Base-by-base conservation (phyloP, 495 filamentous ascomycete species). In the Penicillium canescens region DNA sequence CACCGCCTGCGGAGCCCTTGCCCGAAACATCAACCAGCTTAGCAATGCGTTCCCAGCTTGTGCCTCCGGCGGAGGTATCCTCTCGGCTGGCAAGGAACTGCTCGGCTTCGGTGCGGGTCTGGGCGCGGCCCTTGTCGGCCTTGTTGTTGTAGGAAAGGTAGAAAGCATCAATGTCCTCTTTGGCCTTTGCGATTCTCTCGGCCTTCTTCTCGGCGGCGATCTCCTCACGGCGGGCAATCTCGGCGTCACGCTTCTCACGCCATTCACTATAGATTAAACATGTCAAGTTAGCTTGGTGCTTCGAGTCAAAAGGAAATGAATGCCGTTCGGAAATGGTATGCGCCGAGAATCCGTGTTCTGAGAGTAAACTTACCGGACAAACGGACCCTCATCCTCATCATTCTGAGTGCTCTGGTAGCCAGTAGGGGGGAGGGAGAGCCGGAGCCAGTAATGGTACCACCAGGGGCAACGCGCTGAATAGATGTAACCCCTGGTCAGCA, bases 61-160 rank as follows among this genome's bases (percentile, higher is more conserved):
- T 99, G 26, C 94, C 94, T 21, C 95, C 94, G 2, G 89, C 87
- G 14, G 89, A 86, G 35, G 92, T 98, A 68, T 98, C 90, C 64
- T 99, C 92, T 39, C 93, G 83, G 64, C 74, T 90, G 44, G 83
- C 85, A 26, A 97, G 75, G 74, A 97, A 98, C 57, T 97, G 86
- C 68, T 98, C 92, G n/a, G 92, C 94, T 59, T 98, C 95, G 60
- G 86, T 81, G 55, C 87, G 81, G 31, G 95, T 91, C 76, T 92
- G 88, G 37, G 86, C 81, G 56, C 96, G 84, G 50, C 72, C 79
- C 81, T 98, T 98, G 61, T 98, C 94, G 62, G 92, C 90, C 77
- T 96, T 96, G 66, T 86, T 86, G 76, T 96, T 96, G 82, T 99
- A 99, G 69, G 96, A 96, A 69, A 96, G 91, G 77, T 99, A 99